A percentile compares a stretch with the other conserved stretches of the same genome.
Evolutionary conservation across 2,329 filamentous ascomycete genomes (phyloP).

Genomic region (Diaporthe longicolla): DNA sequence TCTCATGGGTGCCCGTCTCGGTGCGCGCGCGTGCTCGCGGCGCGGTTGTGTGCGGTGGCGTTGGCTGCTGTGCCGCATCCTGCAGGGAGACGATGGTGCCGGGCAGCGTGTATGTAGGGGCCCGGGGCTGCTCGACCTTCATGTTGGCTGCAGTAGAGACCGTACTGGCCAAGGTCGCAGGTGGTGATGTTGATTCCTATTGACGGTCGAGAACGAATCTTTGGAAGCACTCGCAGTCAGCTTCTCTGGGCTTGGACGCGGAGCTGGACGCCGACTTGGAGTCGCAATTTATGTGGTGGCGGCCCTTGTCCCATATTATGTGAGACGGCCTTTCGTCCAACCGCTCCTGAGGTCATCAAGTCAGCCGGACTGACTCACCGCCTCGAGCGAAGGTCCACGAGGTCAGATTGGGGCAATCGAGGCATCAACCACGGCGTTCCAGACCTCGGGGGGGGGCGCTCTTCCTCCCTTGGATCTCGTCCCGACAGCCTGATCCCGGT

Average conservation of each 20-base stretch:
- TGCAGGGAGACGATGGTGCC: conserved; percentile 25
- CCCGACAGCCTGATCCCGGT: not conserved
- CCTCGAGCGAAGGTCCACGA: conserved; percentile 2
- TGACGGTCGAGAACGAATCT: not conserved
- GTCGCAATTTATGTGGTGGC: conserved; percentile 6
- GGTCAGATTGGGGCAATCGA: conserved; percentile 1
- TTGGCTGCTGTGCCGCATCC: conserved; percentile 21
- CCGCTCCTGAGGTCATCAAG: conserved; percentile 12
- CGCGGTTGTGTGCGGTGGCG: not conserved
- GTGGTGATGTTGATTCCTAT: not conserved
- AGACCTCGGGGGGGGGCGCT: conserved; percentile 5
- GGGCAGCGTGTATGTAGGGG: conserved; percentile 1
- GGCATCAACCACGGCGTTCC: not conserved
- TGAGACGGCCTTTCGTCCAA: conserved; percentile 9
- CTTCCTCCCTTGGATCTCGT: not conserved
- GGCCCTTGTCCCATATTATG: not conserved
- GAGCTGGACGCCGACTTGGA: not conserved
- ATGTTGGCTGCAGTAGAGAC: conserved; percentile 19
- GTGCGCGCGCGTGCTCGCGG: too few species aligned
- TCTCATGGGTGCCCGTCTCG: not conserved
- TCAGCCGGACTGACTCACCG: conserved; percentile 20
- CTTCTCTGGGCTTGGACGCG: too few species aligned
- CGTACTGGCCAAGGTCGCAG: not conserved
- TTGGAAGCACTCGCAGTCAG: not conserved
- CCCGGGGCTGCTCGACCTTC: conserved; percentile 8